Evolutionary conservation across 116 monocot genomes (phyloP), one percentile per base, ranked within the genome.

Genomic region (Papilionanthe hybrid): DNA sequence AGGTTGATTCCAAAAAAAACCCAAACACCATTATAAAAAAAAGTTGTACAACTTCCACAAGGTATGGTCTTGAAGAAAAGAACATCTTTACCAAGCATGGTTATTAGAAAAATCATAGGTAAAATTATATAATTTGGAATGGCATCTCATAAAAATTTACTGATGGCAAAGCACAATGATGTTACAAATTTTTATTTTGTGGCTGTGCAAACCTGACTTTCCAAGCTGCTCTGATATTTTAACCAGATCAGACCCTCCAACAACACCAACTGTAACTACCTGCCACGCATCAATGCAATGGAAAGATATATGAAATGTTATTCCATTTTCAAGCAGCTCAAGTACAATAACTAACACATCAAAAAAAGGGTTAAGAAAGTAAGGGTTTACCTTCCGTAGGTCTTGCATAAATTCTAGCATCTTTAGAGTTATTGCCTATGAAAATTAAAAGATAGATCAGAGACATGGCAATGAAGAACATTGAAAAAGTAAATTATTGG

Each of bases 151-250:
- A 32, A 37, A 12, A 63, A 22, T 71, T 71, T 2, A 37, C 23
- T 11, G 23, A 65, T 25, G 11, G 2, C 27, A 65, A 23, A 27
- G 27, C 65, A 65, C 1, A 37, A 15, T 71, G 32, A 28, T 71
- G 37, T 71, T 15, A 10, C 5, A 32, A 37, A 20, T 15, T 37
- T 28, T 71, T 13, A 23, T 41, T 3, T 17, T 71, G 32, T 1
- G 28, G 1, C 50, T 49, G 27, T 41, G 53, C 77, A 23, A 65
- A 96, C 97, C 97, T 83, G 89, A 72, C 78, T 82, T 91, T n/a
- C 97, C 97, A 72, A 98, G 90, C 72, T 98, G 97, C 65, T 98
- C 97, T 47, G 91, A 85, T 81, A 98, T 98, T 78, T 98, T 98
- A 63, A 87, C 91, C 76, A 94, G 92, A 87, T 98, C 97, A 4